These are phyloP conservation scores for Phytophthora gonapodyides DNA, from an alignment of 352 stramenopile species.

Conservation along the genomic window DNA sequence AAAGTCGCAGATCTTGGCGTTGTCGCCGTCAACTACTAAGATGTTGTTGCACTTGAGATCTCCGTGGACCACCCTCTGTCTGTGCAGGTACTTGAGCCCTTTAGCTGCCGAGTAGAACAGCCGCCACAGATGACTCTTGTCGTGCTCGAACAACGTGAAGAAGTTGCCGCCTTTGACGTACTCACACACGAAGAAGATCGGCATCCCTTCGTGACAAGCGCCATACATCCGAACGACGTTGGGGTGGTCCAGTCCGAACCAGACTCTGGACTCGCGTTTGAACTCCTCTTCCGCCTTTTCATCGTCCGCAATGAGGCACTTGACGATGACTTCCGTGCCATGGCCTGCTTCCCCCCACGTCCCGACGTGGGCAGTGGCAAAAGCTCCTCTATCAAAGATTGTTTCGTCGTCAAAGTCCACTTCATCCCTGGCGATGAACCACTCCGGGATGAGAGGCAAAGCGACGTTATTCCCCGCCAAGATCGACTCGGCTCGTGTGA, in stretches of 20 bases:
- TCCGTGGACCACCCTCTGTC: slow-evolving; percentile 58
- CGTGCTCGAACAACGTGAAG: slow-evolving; percentile 22
- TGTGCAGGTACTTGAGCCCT: slow-evolving; percentile 67
- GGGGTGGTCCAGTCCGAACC: slow-evolving; percentile 33
- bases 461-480: neutral
- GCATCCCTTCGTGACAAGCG: slow-evolving; percentile 33
- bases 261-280: slow-evolving; percentile 36
- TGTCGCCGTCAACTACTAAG: slow-evolving; percentile 48
- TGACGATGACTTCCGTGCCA: slow-evolving; percentile 33
- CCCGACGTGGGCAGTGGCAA: slow-evolving; percentile 12
- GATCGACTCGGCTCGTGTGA: slow-evolving; percentile 12
- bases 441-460: slow-evolving; percentile 12
- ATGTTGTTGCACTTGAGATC: slow-evolving; percentile 88
- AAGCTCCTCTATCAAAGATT: slow-evolving; percentile 14
- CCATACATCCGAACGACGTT: slow-evolving; percentile 40
- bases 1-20: slow-evolving; percentile 49
- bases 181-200: slow-evolving; percentile 35
- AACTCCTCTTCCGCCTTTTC: slow-evolving; percentile 14
- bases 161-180: slow-evolving; percentile 28
- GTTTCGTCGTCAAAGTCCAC: slow-evolving; percentile 15
- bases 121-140: slow-evolving; percentile 23
- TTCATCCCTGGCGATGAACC: slow-evolving; percentile 24
- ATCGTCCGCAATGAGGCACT: slow-evolving; percentile 27
- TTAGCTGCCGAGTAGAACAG: slow-evolving; percentile 31
- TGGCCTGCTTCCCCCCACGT: slow-evolving; percentile 17